Base-by-base conservation (phyloP, 2,329 filamentous ascomycete genomes). In the Rhinocladiella mackenziei region DNA sequence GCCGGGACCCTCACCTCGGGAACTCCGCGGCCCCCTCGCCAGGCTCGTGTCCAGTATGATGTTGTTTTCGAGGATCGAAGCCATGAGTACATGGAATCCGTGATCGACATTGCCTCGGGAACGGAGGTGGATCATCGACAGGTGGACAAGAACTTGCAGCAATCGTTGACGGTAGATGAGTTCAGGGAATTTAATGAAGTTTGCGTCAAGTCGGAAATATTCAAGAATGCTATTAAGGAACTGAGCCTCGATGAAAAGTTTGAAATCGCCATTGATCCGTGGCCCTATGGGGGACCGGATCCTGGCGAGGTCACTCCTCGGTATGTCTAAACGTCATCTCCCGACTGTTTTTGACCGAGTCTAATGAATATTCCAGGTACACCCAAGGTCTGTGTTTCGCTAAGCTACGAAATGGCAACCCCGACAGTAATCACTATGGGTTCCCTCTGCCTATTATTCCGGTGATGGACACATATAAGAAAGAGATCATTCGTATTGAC, bases 351-450 rank as follows among this genome's bases (percentile, higher is more conserved):
- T 6, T 10, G n/a, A n/a, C n/a, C n/a, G n/a, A n/a, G 8, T 32
- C 30, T 32, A 32, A 32, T 13, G 30, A n/a, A 13, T n/a, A 31
- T 63, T 18, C 67, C 17, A 50, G 75, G 36, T 76, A 72, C 54
- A 75, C 76, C 56, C 74, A 77, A 57, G 71, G 70, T 1, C 58
- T 78, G 5, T 74, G 72, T 54, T 78, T 77, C 51, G 75, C 74
- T 0, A 67, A 68, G 44, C 65, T 58, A 4, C 60, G 63, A 36
- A 70, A 59, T 43, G 66, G 67, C 10, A 75, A 76, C 33, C 62
- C 60, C 2, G 76, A 83, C 56, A 72, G 76, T 2, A 83, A 83
- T 53, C 77, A 81, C 57, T 83, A 83, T 58, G 72, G 70, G 2
- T 80, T 76, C 53, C 79, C 78, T 1, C 63, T 83, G 9, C 76